Conservation (phyloP, 441 rosid species). For the Cnidoscolus chayamansa region DNA sequence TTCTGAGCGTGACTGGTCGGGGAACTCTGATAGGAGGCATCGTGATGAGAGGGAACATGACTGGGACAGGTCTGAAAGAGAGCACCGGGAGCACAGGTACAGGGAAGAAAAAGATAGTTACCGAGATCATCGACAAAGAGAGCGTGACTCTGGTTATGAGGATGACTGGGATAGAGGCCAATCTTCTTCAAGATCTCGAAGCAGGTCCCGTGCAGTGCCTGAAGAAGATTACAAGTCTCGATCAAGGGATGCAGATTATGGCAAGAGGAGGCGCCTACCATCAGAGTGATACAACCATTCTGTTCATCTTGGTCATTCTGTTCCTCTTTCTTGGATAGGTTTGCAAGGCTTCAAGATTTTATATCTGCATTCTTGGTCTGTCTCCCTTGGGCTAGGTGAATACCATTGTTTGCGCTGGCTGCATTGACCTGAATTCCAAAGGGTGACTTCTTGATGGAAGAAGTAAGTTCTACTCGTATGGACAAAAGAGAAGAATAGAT, state of each 20-base stretch:
- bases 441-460: constrained; percentile 35
- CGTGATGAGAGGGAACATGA: constrained; percentile 62
- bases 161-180: constrained; percentile 83
- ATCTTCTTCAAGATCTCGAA: constrained; percentile 61
- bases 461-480: constrained; percentile 44
- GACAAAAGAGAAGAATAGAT: constrained; percentile 29
- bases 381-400: constrained; percentile 19
- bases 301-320: constrained; percentile 7
- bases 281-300: constrained; percentile 39
- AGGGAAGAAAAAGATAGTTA: constrained; percentile 72
- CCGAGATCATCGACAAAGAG: constrained; percentile 65
- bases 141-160: constrained; percentile 63
- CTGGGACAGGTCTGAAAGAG: constrained; percentile 58
- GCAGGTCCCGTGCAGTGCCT: constrained; percentile 64
- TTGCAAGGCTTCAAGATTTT: constrained; percentile 19
- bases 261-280: constrained; percentile 74
- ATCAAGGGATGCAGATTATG: constrained; percentile 87
- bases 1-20: constrained; percentile 81
- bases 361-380: constrained; percentile 9
- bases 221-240: constrained; percentile 77
- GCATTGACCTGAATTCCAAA: constrained; percentile 25
- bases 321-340: constrained; percentile 15
- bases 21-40: constrained; percentile 70
- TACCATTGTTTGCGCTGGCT: constrained; percentile 13
- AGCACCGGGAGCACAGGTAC: constrained; percentile 59